A percentile compares a stretch with the other conserved stretches of the same genome.
These are phyloP conservation scores for Leccinum imitatum DNA, from an alignment of 768 basidiomycete genomes.

Conservation along the genomic window DNA sequence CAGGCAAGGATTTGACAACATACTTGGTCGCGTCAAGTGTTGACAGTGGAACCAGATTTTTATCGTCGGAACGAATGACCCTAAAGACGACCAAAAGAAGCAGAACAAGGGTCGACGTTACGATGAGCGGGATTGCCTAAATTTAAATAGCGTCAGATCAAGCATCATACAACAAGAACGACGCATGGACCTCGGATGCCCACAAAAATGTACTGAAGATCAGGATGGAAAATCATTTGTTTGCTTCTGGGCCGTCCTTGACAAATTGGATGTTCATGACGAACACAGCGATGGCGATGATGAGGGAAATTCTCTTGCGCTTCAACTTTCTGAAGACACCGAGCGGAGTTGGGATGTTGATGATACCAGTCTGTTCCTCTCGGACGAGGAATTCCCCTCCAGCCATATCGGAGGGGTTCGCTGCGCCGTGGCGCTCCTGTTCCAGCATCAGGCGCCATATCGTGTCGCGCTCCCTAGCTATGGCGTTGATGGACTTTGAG, in stretches of 20 bases:
- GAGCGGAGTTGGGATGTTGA: constrained; percentile 59
- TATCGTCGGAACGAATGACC: too few species aligned
- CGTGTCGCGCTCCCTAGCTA: constrained; percentile 97
- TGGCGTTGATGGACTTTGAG: constrained; percentile 83
- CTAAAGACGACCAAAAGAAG: too few species aligned
- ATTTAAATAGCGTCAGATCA: too few species aligned
- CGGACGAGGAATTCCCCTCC: constrained; percentile 46
- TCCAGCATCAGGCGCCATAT: constrained; percentile 76
- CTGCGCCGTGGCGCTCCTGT: constrained; percentile 63
- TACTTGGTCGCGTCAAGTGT: too few species aligned
- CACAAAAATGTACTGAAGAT: too few species aligned
- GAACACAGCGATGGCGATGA: constrained; percentile 56
- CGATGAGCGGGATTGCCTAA: too few species aligned
- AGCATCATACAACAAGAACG: too few species aligned
- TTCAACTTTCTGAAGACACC: constrained; percentile 69
- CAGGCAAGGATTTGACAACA: too few species aligned
- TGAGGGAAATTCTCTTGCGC: constrained; percentile 55
- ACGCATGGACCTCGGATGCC: constrained; percentile 63
- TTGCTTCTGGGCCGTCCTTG: constrained; percentile 46
- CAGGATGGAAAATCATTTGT: constrained; percentile 22
- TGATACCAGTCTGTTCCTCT: constrained; percentile 36
- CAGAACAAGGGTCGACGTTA: too few species aligned
- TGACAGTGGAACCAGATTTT: too few species aligned
- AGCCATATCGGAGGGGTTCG: constrained; percentile 33
- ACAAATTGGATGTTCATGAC: constrained; percentile 59